phyloP scores from a whole-genome alignment of 1,284 basidiomycete species.

The Megacollybia platyphylla region DNA sequence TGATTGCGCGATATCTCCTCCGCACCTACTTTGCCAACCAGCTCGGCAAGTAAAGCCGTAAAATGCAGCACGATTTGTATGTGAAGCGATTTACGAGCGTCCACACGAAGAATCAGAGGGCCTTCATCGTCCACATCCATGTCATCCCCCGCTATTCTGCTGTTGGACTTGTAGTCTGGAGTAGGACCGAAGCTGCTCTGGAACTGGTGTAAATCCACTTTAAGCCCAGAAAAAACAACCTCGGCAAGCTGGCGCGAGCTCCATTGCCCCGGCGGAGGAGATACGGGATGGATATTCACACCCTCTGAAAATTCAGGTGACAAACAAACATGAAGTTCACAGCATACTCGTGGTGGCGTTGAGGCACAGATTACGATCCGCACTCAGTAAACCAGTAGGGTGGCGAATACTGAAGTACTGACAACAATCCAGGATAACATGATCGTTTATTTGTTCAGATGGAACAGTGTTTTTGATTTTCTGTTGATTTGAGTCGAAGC shows the following conservation, averaged over 20 bases:
- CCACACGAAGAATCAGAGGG: conserved; percentile 8
- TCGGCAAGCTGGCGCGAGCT: conserved; percentile 30
- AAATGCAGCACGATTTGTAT: conserved; percentile 60
- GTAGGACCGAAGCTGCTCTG: conserved; percentile 1
- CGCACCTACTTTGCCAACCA: conserved; percentile 41
- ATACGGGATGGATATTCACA: background rate
- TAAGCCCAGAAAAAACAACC: conserved; percentile 21
- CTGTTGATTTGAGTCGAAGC: background rate
- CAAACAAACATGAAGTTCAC: background rate
- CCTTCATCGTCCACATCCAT: conserved; percentile 40
- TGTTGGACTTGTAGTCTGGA: conserved; percentile 8
- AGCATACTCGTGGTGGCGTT: conserved; percentile 5
- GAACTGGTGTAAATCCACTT: conserved; percentile 19
- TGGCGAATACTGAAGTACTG: conserved; percentile 34
- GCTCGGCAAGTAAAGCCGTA: conserved; percentile 38
- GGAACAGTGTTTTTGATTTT: conserved; percentile 9
- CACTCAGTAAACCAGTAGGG: conserved; percentile 42
- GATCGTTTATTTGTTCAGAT: conserved; percentile 41
- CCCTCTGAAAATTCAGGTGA: background rate
- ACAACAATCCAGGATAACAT: conserved; percentile 61
- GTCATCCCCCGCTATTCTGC: background rate
- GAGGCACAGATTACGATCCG: conserved; percentile 51
- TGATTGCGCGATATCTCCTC: conserved; percentile 20
- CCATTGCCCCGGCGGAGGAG: conserved; percentile 17
- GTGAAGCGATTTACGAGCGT: conserved; percentile 56